These are phyloP conservation scores for Oropetium thomaeum DNA, from an alignment of 176 grass and related monocot genomes.

Conservation along the genomic window DNA sequence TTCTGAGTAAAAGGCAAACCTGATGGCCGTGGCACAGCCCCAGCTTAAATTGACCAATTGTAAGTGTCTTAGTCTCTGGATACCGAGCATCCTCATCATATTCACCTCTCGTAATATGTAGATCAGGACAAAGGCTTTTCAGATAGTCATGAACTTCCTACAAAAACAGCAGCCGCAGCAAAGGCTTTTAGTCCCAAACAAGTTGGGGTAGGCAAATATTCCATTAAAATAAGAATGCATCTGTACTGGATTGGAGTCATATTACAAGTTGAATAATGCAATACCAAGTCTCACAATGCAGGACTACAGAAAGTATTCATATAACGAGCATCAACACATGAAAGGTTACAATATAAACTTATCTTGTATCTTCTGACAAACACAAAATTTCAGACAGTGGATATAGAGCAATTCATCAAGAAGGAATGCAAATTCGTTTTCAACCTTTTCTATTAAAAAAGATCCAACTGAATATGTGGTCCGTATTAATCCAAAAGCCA, in stretches of 20 bases:
- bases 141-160: slow-evolving; percentile 98
- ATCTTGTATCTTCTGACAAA: not conserved
- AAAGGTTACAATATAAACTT: too few relatives aligned
- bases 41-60: slow-evolving; percentile 98
- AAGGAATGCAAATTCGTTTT: not conserved
- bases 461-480: too few relatives aligned
- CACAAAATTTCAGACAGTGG: too few relatives aligned
- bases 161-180: not conserved
- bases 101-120: slow-evolving; percentile 89
- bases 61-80: slow-evolving; percentile 91
- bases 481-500: too few relatives aligned
- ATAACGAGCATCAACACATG: too few relatives aligned
- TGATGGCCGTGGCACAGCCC: slow-evolving; percentile 97
- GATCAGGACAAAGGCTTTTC: slow-evolving; percentile 97
- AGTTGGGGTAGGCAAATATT: too few relatives aligned
- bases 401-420: not conserved
- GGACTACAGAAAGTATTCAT: too few relatives aligned
- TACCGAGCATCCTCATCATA: slow-evolving; percentile 93
- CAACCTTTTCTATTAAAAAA: too few relatives aligned
- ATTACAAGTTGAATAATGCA: too few relatives aligned
- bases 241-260: too few relatives aligned
- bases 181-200: not conserved
- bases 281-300: too few relatives aligned
- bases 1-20: slow-evolving; percentile 41
- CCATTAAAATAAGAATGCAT: slow-evolving; percentile 23